Evolutionary conservation across 2,329 filamentous ascomycete genomes (phyloP).

Genomic region (Trichoderma brevicompactum): DNA sequence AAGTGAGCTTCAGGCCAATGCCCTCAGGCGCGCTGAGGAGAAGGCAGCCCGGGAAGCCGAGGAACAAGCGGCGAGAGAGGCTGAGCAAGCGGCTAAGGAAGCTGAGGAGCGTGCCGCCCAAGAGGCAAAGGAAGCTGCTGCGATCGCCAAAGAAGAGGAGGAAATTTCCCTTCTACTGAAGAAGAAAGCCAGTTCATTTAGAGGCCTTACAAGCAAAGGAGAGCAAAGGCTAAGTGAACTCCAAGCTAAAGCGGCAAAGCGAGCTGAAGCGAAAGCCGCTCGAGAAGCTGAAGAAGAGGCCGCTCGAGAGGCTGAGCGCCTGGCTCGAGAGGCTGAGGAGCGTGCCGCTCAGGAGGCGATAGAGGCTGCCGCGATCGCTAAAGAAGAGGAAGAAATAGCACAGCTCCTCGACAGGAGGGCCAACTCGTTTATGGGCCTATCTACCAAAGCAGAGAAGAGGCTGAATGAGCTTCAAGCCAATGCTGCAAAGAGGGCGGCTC

Average conservation of each 20-base stretch:
- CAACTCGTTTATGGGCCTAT: conserved; percentile 39
- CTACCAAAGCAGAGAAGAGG: conserved; percentile 5
- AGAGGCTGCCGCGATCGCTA: conserved; percentile 32
- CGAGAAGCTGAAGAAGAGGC: conserved; percentile 27
- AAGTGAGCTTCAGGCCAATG: conserved; percentile 31
- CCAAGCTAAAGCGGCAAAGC: neutral
- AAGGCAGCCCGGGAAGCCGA: conserved; percentile 36
- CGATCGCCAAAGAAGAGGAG: conserved; percentile 18
- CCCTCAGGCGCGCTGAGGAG: conserved; percentile 25
- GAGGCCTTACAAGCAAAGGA: conserved; percentile 6
- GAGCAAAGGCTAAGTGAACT: neutral
- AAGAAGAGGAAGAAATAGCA: conserved; percentile 47
- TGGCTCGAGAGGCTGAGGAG: conserved; percentile 18
- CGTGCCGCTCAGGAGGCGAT: conserved; percentile 13
- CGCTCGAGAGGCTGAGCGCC: conserved; percentile 20
- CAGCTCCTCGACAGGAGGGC: conserved; percentile 54
- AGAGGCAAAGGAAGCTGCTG: conserved; percentile 5
- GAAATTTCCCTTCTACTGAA: neutral
- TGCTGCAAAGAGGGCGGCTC: conserved; percentile 34
- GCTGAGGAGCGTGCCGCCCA: conserved; percentile 12
- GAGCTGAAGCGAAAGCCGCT: conserved; percentile 11
- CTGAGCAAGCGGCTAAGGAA: conserved; percentile 29
- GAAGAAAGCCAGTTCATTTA: conserved; percentile 11
- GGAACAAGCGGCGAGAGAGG: conserved; percentile 29
- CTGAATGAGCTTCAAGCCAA: conserved; percentile 16